phyloP scores from a whole-genome alignment of 768 basidiomycete genomes.

The Hemileccinum rubropunctum region DNA sequence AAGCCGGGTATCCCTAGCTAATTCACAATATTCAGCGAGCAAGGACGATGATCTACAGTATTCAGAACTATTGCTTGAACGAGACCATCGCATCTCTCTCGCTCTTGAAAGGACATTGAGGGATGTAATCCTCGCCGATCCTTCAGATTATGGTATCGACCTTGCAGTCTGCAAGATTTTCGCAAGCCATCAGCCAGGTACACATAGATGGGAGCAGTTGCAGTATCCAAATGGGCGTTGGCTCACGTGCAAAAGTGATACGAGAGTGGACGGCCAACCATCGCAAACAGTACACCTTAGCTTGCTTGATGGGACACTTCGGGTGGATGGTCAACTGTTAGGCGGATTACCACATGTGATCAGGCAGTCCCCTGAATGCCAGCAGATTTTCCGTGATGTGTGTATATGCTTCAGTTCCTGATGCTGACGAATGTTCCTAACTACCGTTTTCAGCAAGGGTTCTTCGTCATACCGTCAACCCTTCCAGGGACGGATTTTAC shows the following conservation, averaged over 20 bases:
- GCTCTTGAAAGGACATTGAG: conserved; percentile 10
- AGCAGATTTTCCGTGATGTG: not conserved
- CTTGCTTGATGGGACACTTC: not conserved
- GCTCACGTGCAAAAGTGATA: not conserved
- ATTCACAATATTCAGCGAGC: no score
- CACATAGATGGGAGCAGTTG: conserved; percentile 3
- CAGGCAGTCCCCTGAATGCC: not conserved
- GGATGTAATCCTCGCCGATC: not conserved
- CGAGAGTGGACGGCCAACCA: conserved; percentile 10
- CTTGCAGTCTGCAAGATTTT: conserved; percentile 7
- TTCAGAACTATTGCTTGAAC: conserved; percentile 13
- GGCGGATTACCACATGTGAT: not conserved
- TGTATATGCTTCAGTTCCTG: not conserved
- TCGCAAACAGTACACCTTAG: conserved; percentile 10
- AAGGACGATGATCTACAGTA: not conserved
- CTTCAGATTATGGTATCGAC: conserved; percentile 7
- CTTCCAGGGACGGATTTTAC: conserved; percentile 16
- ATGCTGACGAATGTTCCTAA: not conserved
- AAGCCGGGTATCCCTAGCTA: conserved; percentile 3
- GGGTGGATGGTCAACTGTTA: no score
- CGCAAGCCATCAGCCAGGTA: conserved; percentile 7
- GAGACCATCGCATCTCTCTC: conserved; percentile 24
- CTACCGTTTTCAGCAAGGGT: not conserved
- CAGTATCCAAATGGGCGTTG: conserved; percentile 6
- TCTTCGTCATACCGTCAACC: conserved; percentile 6